phyloP scores from a whole-genome alignment of 208 protist species.

The Vickermania spadyakhi region DNA sequence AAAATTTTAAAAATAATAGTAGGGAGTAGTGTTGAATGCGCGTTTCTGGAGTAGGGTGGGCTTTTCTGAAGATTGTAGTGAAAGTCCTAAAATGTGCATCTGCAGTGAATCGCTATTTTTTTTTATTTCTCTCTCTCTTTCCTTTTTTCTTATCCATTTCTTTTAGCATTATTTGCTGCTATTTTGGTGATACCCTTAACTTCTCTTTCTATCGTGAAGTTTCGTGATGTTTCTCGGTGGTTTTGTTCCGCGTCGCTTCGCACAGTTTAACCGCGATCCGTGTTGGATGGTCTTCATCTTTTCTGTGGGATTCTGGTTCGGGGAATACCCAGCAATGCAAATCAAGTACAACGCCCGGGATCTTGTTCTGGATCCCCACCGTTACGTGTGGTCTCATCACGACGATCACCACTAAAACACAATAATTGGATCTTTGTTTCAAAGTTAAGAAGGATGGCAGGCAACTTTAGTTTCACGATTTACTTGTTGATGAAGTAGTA shows the following conservation, averaged over 20 bases:
- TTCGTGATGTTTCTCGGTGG: slow-evolving; percentile 70
- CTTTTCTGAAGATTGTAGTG: too few relatives aligned
- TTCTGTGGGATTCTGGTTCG: slow-evolving; percentile 58
- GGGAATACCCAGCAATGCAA: slow-evolving; percentile 77
- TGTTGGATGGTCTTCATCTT: slow-evolving; percentile 83
- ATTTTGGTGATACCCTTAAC: background rate
- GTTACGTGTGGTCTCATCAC: slow-evolving; percentile 77
- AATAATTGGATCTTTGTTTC: too few relatives aligned
- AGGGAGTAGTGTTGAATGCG: too few relatives aligned
- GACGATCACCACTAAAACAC: slow-evolving; percentile 79
- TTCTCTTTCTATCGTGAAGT: background rate
- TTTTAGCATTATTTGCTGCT: slow-evolving; percentile 1
- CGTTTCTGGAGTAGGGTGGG: too few relatives aligned
- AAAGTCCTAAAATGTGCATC: too few relatives aligned
- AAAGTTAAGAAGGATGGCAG: too few relatives aligned
- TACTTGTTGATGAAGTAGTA: too few relatives aligned
- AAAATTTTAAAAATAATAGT: too few relatives aligned
- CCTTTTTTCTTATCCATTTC: background rate
- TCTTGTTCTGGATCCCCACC: slow-evolving; percentile 72
- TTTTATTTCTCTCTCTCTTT: slow-evolving; percentile 1
- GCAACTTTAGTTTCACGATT: too few relatives aligned
- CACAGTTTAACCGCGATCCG: slow-evolving; percentile 77
- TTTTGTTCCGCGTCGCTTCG: slow-evolving; percentile 75
- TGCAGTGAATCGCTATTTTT: too few relatives aligned
- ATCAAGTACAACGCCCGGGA: slow-evolving; percentile 84